A percentile compares a stretch with the other conserved stretches of the same genome.
These are phyloP conservation scores for Dendrobium huoshanense DNA, from an alignment of 106 monocot genomes.

Conservation along the genomic window DNA sequence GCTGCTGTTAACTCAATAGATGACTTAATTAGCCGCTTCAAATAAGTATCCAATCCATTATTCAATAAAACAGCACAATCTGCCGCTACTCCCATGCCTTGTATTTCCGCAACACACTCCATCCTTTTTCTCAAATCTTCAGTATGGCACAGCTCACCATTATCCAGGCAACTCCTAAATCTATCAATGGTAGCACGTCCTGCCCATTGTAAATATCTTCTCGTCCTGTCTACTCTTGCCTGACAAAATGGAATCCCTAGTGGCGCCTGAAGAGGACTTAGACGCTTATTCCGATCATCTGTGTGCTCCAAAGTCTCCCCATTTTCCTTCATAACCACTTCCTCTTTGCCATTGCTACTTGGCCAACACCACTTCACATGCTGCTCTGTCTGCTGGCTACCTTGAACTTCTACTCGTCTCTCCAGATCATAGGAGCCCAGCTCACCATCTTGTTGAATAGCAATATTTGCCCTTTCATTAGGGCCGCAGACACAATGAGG, in stretches of 20 bases:
- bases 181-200: conserved; percentile 14
- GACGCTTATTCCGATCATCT: conserved; percentile 7
- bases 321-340: conserved; percentile 7
- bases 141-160: conserved; percentile 44
- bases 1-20: conserved; percentile 48
- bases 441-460: conserved; percentile 26
- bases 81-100: conserved; percentile 42
- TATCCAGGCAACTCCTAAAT: conserved; percentile 27
- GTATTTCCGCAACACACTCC: conserved; percentile 58
- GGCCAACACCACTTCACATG: conserved; percentile 14
- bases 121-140: conserved; percentile 66
- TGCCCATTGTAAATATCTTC: conserved; percentile 13
- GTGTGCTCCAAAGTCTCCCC: conserved; percentile 12
- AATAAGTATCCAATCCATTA: conserved; percentile 70
- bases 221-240: conserved; percentile 52
- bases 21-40: conserved; percentile 67
- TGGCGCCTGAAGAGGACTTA: conserved; percentile 53
- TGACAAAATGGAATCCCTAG: conserved; percentile 80
- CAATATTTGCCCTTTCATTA: conserved; percentile 37
- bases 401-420: conserved; percentile 22
- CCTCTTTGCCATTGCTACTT: conserved; percentile 14
- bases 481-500: conserved; percentile 30
- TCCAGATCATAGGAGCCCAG: conserved; percentile 32
- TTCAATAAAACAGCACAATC: conserved; percentile 89
- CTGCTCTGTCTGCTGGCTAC: conserved; percentile 16